Base-by-base conservation (phyloP, 2,329 filamentous ascomycete genomes). In the Fusarium chuoi region DNA sequence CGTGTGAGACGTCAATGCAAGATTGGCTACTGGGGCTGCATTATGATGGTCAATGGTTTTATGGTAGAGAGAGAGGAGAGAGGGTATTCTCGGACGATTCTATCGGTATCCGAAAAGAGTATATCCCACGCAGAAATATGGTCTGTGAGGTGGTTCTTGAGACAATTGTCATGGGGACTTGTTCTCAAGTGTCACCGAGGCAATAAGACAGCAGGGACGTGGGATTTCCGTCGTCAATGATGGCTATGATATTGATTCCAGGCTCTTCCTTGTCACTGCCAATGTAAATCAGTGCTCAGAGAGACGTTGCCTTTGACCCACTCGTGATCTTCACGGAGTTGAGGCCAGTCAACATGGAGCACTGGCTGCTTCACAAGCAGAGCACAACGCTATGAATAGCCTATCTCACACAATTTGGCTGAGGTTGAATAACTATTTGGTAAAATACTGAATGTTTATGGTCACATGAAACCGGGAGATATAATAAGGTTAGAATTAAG, bases 1-100 rank as follows among this genome's bases (percentile, higher is more conserved):
- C 75, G 75, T 77, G 75, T 62, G 48, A 54, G 55, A 60, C 38
- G 30, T 71, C 54, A 44, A 65, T 62, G 59, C 62, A 44, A 77
- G 73, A 77, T 77, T 77, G 75, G 75, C 67, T 77, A 68, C 67
- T 65, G 70, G 72, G 46, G 61, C 48, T n/a, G n/a, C 26, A 38
- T 51, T 3, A 51, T 35, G 42, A 45, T 45, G 11, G 42, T 20
- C 17, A 20, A 33, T 48, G 41, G 20, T 35, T 30, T 28, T 14
- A 22, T 28, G 11, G 11, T 18, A 30, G 39, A 36, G 10, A 35
- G 24, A 22, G 35, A 54, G 51, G 20, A 17, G 35, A 54, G 42
- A 42, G 42, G 46, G 9, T 42, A 17, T 65, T 68, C 46, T 46
- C 55, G 56, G 42, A n/a, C 18, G 45, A n/a, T 8, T 35, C 6